These are phyloP conservation scores for Knoxdaviesia proteae DNA, from an alignment of 2,329 filamentous ascomycete species.

Conservation along the genomic window DNA sequence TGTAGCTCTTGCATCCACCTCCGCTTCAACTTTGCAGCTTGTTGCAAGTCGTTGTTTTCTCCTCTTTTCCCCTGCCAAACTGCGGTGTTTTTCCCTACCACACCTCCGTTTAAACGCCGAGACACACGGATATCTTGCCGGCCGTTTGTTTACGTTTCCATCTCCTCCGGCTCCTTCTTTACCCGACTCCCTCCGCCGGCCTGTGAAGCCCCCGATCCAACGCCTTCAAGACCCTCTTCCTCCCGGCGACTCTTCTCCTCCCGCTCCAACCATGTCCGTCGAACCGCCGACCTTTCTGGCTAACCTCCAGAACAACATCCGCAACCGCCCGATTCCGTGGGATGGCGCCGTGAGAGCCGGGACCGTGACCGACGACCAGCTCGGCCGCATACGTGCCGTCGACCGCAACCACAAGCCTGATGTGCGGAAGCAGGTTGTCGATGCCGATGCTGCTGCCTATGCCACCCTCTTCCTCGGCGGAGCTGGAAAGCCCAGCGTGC, in stretches of 20 bases:
- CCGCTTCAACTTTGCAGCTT: neutral
- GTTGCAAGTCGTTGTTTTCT: too few species aligned
- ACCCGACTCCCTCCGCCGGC: neutral
- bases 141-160: neutral
- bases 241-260: neutral
- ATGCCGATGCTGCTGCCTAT: conserved; percentile 63
- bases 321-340: conserved; percentile 89
- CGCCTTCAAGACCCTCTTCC: neutral
- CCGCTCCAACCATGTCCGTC: conserved; percentile 47
- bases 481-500: conserved; percentile 46
- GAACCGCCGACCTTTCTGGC: conserved; percentile 71
- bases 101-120: too few species aligned
- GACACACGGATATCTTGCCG: too few species aligned
- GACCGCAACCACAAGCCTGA: conserved; percentile 83
- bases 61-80: too few species aligned
- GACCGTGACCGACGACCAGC: conserved; percentile 81
- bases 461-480: conserved; percentile 59
- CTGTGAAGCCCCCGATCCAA: neutral
- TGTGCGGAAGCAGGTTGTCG: conserved; percentile 63
- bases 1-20: neutral
- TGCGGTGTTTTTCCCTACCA: too few species aligned
- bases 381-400: conserved; percentile 88
- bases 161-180: neutral
- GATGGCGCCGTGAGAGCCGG: conserved; percentile 86
- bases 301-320: conserved; percentile 91